A percentile compares a stretch with the other conserved stretches of the same genome.
Evolutionary conservation across 108 stramenopile species (phyloP).

Genomic region (Pseudonitzschia delicatissima): DNA sequence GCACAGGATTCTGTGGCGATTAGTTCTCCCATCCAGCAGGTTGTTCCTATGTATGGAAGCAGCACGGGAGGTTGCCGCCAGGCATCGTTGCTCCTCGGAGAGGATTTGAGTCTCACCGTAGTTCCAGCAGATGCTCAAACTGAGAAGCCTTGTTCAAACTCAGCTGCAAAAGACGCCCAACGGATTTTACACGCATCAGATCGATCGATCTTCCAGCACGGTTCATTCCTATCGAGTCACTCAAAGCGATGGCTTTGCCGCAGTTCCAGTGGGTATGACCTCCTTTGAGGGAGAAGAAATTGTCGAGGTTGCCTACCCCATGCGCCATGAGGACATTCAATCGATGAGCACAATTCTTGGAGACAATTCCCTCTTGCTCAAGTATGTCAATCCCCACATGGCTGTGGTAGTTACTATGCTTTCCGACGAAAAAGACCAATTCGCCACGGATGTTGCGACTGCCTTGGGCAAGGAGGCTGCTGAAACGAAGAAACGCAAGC

Average conservation of each 20-base stretch:
- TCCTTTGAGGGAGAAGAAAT: slow-evolving; percentile 73
- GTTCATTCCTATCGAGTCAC: slow-evolving; percentile 31
- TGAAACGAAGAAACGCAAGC: slow-evolving; percentile 7
- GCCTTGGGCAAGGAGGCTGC: slow-evolving; percentile 3
- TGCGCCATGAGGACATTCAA: slow-evolving; percentile 72
- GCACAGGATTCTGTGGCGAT: slow-evolving; percentile 37
- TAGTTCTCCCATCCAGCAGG: slow-evolving; percentile 53
- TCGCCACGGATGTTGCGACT: slow-evolving; percentile 21
- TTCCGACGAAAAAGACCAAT: slow-evolving; percentile 21
- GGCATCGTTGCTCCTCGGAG: slow-evolving; percentile 56
- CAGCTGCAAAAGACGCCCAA: slow-evolving; percentile 38
- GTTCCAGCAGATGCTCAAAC: slow-evolving; percentile 51
- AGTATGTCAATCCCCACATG: slow-evolving; percentile 94
- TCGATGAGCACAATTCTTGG: slow-evolving; percentile 81
- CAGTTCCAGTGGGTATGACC: slow-evolving; percentile 47
- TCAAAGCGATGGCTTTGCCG: slow-evolving; percentile 10
- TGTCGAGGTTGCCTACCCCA: slow-evolving; percentile 71
- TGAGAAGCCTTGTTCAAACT: slow-evolving; percentile 29
- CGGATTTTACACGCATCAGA: slow-evolving; percentile 67
- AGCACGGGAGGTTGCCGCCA: slow-evolving; percentile 60
- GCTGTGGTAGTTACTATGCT: slow-evolving; percentile 72
- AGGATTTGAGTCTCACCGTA: slow-evolving; percentile 50
- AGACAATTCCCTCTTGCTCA: slow-evolving; percentile 90
- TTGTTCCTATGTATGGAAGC: slow-evolving; percentile 55
- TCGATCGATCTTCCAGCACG: slow-evolving; percentile 43